Evolutionary conservation across 1,139 yeast species (phyloP).

Genomic region (Saccharomyces hybrid): DNA sequence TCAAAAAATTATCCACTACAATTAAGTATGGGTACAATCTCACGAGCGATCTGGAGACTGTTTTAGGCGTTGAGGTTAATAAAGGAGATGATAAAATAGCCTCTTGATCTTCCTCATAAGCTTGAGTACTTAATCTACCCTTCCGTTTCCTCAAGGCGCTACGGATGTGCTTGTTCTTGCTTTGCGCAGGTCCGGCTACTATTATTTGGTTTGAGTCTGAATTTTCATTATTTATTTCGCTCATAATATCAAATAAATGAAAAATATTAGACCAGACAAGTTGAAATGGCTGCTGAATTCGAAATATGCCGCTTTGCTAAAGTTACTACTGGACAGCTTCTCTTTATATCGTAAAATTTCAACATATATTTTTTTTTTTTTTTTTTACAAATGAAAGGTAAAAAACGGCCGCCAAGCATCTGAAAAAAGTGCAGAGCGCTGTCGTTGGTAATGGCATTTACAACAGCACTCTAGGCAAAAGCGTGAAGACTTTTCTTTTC

Average conservation of each 20-base stretch:
- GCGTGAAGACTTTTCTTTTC: too few species aligned
- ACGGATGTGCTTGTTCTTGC: slow-evolving; percentile 10
- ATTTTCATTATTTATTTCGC: slow-evolving; percentile 3
- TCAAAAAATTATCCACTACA: slow-evolving; percentile 59
- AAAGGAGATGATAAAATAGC: slow-evolving; percentile 47
- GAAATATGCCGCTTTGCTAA: not conserved
- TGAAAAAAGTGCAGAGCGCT: not conserved
- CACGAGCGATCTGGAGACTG: slow-evolving; percentile 76
- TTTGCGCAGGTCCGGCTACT: not conserved
- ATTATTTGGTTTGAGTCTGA: slow-evolving; percentile 6
- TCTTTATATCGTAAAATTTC: not conserved
- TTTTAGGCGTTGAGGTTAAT: slow-evolving; percentile 80
- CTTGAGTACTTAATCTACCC: slow-evolving; percentile 5
- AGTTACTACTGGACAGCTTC: not conserved
- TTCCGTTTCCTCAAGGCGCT: slow-evolving; percentile 24
- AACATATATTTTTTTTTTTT: not conserved
- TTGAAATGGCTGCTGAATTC: not conserved
- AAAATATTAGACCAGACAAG: not conserved
- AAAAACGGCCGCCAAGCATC: not conserved
- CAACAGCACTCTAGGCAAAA: too few species aligned
- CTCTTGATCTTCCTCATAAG: slow-evolving; percentile 12
- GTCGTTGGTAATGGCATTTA: not conserved
- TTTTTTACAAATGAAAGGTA: not conserved
- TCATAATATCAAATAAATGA: not conserved
- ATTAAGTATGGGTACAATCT: slow-evolving; percentile 79